Evolutionary conservation across 2,329 filamentous ascomycete species (phyloP).

Genomic region (Penicillium crustosum): DNA sequence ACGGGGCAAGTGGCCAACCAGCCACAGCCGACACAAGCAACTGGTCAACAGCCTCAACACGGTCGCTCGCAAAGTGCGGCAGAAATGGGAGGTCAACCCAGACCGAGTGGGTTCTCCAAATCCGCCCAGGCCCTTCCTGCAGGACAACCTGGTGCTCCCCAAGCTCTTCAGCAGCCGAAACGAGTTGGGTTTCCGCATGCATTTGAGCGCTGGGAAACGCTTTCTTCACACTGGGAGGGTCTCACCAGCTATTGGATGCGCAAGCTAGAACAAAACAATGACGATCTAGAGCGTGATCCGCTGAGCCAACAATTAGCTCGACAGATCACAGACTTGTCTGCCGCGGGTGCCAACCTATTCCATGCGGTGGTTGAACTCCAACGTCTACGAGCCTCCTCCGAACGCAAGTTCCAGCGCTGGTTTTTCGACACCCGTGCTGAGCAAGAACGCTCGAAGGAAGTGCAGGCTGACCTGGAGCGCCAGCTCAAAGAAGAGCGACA

Average conservation of each 20-base stretch:
- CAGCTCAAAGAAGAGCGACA: conserved; percentile 73
- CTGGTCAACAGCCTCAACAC: conserved; percentile 23
- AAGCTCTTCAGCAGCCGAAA: conserved; percentile 36
- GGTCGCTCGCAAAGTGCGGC: conserved; percentile 22
- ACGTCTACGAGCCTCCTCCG: conserved; percentile 86
- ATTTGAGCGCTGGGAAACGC: conserved; percentile 94
- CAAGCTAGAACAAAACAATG: conserved; percentile 83
- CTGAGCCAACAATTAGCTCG: conserved; percentile 84
- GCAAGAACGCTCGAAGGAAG: conserved; percentile 79
- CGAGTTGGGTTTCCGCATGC: conserved; percentile 86
- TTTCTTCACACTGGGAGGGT: conserved; percentile 98
- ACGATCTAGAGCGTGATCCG: conserved; percentile 78
- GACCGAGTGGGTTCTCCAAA: conserved; percentile 23
- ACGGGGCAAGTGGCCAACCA: conserved; percentile 14
- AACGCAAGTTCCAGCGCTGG: conserved; percentile 97
- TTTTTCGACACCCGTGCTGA: conserved; percentile 93
- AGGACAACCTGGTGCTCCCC: conserved; percentile 28
- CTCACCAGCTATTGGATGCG: conserved; percentile 97
- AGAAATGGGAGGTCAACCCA: conserved; percentile 17
- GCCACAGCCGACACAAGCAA: conserved; percentile 17
- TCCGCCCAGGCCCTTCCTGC: conserved; percentile 29
- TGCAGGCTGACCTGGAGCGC: conserved; percentile 75
- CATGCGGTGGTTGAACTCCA: conserved; percentile 97
- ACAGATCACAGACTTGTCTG: conserved; percentile 95
- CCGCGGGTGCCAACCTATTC: conserved; percentile 93